Base-by-base conservation (phyloP, 768 basidiomycete genomes). In the Macrolepiota dolichaula region DNA sequence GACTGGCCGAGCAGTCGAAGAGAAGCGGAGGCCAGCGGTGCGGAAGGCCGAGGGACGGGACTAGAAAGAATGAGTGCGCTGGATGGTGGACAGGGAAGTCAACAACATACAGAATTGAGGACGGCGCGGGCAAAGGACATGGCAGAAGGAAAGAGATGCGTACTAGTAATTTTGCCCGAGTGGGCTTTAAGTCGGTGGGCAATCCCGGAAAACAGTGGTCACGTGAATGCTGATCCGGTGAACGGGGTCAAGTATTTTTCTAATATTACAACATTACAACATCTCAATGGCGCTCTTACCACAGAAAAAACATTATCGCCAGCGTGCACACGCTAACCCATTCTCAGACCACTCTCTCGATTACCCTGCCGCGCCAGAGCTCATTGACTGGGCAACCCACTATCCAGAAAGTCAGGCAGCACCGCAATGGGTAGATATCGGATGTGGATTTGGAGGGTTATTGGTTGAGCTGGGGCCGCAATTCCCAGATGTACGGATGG, bases 361-460 rank as follows among this genome's bases (percentile, higher is more conserved):
- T 62, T 98, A 98, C 69, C 96, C 96, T 1, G 59, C 82, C 13
- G 86, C 87, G 5, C 96, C 96, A 3, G 71, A 79, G 36, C 74
- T 76, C 53, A 85, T 96, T 72, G 87, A 96, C 74, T 97, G 96
- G 96, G 72, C 78, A 11, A 72, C 74, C 22, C 93, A 95, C 73
- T 98, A 87, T 75, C 96, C 96, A 27, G 19, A 19, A 12, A 24
- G 19, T 24, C 47, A 49, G 7, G 12, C 22, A 22, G 47, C 47
- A 27, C 47, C 47, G 10, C 47, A 96, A 74, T 97, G 95, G 69
- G 97, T 94, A 3, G 97, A 99, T 73, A 86, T 99, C 37, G 97
- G 97, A 0, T 99, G 97, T 72, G 97, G 97, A 46, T 99, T 98
- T 68, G 97, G 97, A 13, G 97, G 97, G 15, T 84, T 99, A 42